Base-by-base conservation (phyloP, 2,329 filamentous ascomycete species). In the Pseudocercospora fuligena region DNA sequence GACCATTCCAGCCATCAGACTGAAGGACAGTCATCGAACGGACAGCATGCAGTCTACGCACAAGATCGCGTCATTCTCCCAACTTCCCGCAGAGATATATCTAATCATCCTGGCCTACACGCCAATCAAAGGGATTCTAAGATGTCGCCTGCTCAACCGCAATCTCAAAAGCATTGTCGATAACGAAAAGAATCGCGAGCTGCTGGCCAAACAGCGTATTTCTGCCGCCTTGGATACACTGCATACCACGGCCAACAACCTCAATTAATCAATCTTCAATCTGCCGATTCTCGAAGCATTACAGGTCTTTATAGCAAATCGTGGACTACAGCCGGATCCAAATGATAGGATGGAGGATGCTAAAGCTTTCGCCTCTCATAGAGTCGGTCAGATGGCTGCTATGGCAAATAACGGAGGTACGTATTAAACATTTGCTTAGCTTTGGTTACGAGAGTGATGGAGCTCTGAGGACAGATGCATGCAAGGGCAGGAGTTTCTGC, bases 271-370 rank as follows among this genome's bases (percentile, higher is more conserved):
- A 14, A 51, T 56, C 16, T 56, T 31, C 23, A 56, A 25, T 25
- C 19, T 51, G 25, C 54, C 54, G 11, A 36, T 60, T 31, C 53
- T 64, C 36, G 62, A 64, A 23, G 62, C 62, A 36, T 19, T 64
- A n/a, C 54, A 47, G n/a, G 19, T 51, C 5, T 59, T 64, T 4
- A 9, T 60, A n/a, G 27, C 57, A 21, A 40, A 64, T 46, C 62
- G 56, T n/a, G 62, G 56, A n/a, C 46, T 58, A 14, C 62, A 64
- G 16, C 16, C 31, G 31, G 47, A 47, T 12, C 53, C 29, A 25
- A 19, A 60, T 25, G 62, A 64, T 36, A 36, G 62, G 25, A 23
- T 27, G 12, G 53, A 59, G 2, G 62, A 64, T 64, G 62, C 62
- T 11, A 14, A 6, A 27, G 54, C 40, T 36, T 60, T 64, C 47